These are phyloP conservation scores for Helichrysum umbraculigerum DNA, from an alignment of 129 eudicot species.

Conservation along the genomic window DNA sequence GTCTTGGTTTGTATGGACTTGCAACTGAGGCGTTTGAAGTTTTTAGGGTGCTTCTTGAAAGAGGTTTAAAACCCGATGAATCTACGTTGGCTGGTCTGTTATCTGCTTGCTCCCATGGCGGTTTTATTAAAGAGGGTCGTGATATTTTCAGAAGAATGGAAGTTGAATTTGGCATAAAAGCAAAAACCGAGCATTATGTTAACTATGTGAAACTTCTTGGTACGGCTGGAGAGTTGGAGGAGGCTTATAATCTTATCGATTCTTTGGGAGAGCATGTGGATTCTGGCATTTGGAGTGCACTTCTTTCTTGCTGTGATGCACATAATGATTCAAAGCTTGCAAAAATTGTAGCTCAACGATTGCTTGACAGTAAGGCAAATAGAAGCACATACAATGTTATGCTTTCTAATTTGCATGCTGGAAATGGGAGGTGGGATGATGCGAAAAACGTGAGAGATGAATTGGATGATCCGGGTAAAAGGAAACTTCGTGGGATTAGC, in stretches of 20 bases:
- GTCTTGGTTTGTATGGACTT: constrained; percentile 70
- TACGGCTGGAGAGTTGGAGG: constrained; percentile 68
- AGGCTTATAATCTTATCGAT: constrained; percentile 60
- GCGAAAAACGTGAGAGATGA: constrained; percentile 59
- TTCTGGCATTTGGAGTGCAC: constrained; percentile 79
- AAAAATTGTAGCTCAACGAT: constrained; percentile 44
- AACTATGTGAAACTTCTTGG: constrained; percentile 80
- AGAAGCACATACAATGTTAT: constrained; percentile 44
- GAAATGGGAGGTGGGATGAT: constrained; percentile 79
- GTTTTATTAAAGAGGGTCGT: constrained; percentile 65
- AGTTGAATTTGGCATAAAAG: constrained; percentile 49
- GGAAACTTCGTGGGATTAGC: constrained; percentile 62
- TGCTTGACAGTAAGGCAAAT: constrained; percentile 24
- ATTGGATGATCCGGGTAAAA: constrained; percentile 28
- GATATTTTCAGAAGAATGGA: constrained; percentile 56
- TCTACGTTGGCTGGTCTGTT: constrained; percentile 64
- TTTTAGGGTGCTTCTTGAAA: constrained; percentile 38
- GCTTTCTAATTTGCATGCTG: constrained; percentile 65
- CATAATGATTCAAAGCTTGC: constrained; percentile 52
- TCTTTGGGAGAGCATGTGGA: constrained; percentile 54
- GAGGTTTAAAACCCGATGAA: constrained; percentile 63
- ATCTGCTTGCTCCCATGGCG: constrained; percentile 75
- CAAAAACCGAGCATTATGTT: constrained; percentile 68
- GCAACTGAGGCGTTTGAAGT: constrained; percentile 49
- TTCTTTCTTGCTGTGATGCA: constrained; percentile 69